Conservation (phyloP, 805 yeast species). For the Kazachstania taianensis region DNA sequence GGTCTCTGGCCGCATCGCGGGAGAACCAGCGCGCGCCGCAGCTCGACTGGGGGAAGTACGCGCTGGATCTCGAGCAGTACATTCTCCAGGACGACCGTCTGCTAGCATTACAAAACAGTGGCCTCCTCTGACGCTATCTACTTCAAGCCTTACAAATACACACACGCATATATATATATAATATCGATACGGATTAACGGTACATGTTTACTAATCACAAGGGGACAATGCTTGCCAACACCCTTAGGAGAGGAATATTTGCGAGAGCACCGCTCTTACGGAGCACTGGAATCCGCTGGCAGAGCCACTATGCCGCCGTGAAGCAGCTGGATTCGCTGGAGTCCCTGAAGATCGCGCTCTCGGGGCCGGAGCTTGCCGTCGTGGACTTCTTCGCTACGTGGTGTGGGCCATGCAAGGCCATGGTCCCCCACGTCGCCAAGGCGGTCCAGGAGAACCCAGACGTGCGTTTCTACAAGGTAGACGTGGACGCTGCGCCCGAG, state of each 20-base stretch:
- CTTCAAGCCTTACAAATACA: background rate
- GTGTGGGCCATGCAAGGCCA: slow-evolving; percentile 76
- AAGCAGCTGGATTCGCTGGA: slow-evolving; percentile 27
- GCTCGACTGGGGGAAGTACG: slow-evolving; percentile 22
- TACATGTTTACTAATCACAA: background rate
- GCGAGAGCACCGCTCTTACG: slow-evolving; percentile 3
- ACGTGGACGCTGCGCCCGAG: slow-evolving; percentile 54
- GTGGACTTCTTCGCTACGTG: slow-evolving; percentile 64
- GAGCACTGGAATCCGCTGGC: slow-evolving; percentile 4
- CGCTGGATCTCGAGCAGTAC: slow-evolving; percentile 19
- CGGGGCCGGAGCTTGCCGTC: slow-evolving; percentile 32
- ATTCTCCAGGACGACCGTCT: slow-evolving; percentile 14
- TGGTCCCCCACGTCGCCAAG: slow-evolving; percentile 46
- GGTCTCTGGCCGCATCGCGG: slow-evolving; percentile 1
- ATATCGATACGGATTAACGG: background rate
- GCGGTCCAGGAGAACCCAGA: slow-evolving; percentile 29
- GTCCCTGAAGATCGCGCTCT: slow-evolving; percentile 31
- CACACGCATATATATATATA: slow-evolving; percentile 2
- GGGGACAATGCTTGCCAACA: background rate
- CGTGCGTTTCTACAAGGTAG: slow-evolving; percentile 57
- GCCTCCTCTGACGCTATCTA: slow-evolving; percentile 9
- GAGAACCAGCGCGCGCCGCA: slow-evolving; percentile 1
- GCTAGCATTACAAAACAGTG: slow-evolving; percentile 13
- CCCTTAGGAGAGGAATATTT: background rate
- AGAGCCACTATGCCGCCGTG: slow-evolving; percentile 19